Conservation (phyloP, 2,329 filamentous ascomycete genomes). For the Bipolaris bicolor region DNA sequence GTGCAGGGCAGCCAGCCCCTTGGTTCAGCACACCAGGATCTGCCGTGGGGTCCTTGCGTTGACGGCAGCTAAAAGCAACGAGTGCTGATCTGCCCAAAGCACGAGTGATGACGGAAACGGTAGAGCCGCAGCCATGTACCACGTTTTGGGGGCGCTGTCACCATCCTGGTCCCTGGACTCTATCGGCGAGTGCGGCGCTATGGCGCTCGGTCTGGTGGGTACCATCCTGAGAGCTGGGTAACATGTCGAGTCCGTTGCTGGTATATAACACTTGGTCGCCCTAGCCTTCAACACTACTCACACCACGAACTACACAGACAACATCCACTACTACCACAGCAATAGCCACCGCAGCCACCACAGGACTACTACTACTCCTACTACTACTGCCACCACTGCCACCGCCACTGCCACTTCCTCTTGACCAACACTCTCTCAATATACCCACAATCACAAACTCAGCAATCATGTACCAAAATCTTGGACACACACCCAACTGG, state of each 20-base stretch:
- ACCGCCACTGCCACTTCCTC: background rate
- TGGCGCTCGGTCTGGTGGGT: conserved; percentile 22
- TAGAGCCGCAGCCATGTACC: conserved; percentile 29
- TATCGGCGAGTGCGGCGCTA: conserved; percentile 28
- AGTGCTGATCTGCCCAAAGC: conserved; percentile 25
- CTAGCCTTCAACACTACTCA: conserved; percentile 9
- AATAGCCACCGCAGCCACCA: background rate
- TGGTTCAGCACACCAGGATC: conserved; percentile 24
- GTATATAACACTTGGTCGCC: conserved; percentile 19
- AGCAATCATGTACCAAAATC: conserved; percentile 20
- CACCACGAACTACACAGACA: conserved; percentile 3
- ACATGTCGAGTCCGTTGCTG: conserved; percentile 7
- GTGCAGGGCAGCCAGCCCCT: conserved; percentile 22
- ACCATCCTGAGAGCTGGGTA: conserved; percentile 19
- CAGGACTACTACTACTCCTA: background rate
- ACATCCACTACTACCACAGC: background rate
- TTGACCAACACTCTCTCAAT: background rate
- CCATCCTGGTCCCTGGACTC: conserved; percentile 25
- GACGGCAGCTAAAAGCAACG: conserved; percentile 25
- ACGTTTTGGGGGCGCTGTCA: conserved; percentile 28
- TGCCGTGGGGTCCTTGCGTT: conserved; percentile 27
- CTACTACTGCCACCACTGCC: background rate
- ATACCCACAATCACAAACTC: background rate
- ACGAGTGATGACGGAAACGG: conserved; percentile 23
- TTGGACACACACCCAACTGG: conserved; percentile 17